phyloP scores from a whole-genome alignment of 768 basidiomycete genomes.

The Lactarius trivialis region DNA sequence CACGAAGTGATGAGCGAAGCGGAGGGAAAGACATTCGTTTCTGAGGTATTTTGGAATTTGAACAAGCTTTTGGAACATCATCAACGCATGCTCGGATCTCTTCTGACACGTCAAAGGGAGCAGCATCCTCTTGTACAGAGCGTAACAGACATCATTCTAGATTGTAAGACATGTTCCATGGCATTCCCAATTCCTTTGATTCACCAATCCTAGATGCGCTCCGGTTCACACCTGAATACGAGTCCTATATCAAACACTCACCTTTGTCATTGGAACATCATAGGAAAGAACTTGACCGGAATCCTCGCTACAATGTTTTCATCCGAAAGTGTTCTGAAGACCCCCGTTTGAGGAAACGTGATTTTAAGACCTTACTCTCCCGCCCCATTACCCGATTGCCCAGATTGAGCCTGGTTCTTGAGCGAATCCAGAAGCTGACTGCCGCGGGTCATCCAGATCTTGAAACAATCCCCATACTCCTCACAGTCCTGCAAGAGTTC shows the following conservation, averaged over 20 bases:
- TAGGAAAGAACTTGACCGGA: conserved; percentile 65
- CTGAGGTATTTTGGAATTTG: conserved; percentile 82
- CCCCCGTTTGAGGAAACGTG: conserved; percentile 64
- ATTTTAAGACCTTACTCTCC: conserved; percentile 75
- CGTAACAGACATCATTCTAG: conserved; percentile 79
- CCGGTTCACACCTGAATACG: conserved; percentile 59
- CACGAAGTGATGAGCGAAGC: conserved; percentile 60
- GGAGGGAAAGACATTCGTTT: conserved; percentile 57
- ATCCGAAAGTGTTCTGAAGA: conserved; percentile 56
- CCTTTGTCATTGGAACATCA: conserved; percentile 80
- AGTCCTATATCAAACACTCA: conserved; percentile 82
- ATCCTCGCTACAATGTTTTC: conserved; percentile 60
- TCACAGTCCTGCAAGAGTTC: conserved; percentile 60
- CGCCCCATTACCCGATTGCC: conserved; percentile 87
- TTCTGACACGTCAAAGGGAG: conserved; percentile 78
- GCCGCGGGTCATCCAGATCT: conserved; percentile 70
- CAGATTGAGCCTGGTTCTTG: conserved; percentile 66
- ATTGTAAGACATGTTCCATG: conserved; percentile 42
- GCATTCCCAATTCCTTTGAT: not conserved
- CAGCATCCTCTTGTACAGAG: conserved; percentile 80
- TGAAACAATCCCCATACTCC: conserved; percentile 66
- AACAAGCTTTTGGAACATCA: conserved; percentile 61
- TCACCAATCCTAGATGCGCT: conserved; percentile 27
- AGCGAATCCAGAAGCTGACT: conserved; percentile 61
- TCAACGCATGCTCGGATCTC: conserved; percentile 55